Conservation (phyloP, 129 eudicot species). For the Tanacetum coccineum region DNA sequence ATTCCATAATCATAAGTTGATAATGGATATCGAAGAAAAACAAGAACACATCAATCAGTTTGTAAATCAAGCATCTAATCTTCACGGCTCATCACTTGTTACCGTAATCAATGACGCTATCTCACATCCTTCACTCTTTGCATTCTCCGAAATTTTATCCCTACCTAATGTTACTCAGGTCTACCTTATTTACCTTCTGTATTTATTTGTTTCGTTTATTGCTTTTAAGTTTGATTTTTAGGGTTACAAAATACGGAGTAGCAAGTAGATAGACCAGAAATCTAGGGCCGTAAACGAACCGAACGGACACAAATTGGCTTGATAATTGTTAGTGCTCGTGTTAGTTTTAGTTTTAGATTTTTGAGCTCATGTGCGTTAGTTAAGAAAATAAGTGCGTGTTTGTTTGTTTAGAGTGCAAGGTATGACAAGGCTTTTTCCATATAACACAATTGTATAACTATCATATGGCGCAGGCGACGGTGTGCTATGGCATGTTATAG, state of each 20-base stretch:
- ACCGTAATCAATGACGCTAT: constrained; percentile 28
- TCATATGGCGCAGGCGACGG: too few species aligned
- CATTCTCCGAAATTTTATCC: constrained; percentile 34
- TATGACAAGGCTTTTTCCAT: too few species aligned
- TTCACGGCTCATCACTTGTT: constrained; percentile 17
- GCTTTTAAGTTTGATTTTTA: not conserved
- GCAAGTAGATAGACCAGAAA: too few species aligned
- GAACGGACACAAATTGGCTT: not conserved
- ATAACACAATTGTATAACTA: too few species aligned
- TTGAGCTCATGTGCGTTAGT: too few species aligned
- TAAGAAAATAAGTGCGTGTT: too few species aligned
- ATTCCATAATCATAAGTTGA: not conserved
- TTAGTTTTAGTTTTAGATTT: too few species aligned
- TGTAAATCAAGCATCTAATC: constrained; percentile 24
- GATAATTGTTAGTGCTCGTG: too few species aligned
- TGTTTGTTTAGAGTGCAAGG: too few species aligned
- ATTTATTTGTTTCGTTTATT: not conserved
- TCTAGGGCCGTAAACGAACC: too few species aligned
- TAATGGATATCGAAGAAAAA: constrained; percentile 34
- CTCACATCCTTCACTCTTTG: constrained; percentile 36
- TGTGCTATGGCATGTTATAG: too few species aligned
- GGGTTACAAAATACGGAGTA: too few species aligned
- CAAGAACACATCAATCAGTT: constrained; percentile 36
- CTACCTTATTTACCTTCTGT: not conserved
- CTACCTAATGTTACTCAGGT: constrained; percentile 28